Base-by-base conservation (phyloP, 192 early-diverging fungal species). In the Dissophora globulifera region DNA sequence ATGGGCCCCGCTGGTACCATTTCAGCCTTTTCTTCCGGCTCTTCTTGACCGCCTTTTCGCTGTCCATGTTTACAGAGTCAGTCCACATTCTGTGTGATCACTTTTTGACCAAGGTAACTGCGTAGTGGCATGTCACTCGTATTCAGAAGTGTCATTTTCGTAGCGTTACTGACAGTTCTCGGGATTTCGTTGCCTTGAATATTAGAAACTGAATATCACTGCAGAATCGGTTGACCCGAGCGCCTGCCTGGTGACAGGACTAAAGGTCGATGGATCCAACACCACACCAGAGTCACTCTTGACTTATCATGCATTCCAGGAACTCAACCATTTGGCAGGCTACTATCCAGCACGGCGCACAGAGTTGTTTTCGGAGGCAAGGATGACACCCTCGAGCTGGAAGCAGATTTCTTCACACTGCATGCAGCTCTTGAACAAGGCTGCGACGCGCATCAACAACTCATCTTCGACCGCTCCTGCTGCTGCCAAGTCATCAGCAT, bases 261-360 rank as follows among this genome's bases (percentile, higher is more conserved):
- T 76, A 38, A 76, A 76, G 16, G 56, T 61, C 33, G 58, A 60
- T 8, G 64, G 58, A 50, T 60, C 58, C 25, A 67, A 50, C 30
- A 53, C 35, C 0, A 58, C 50, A 0, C 64, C 62, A 19, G 64
- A 76, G 17, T 46, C 56, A 0, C 51, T 76, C 1, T 31, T 76
- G 43, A 76, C 62, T 1, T 76, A 76, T 19, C 72, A 76, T 57
- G 72, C 72, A 5, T 76, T 56, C 64, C 72, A 76, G 52, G 72
- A 76, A 32, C 20, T 76, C 19, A 32, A 20, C 32, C 58, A 60
- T 26, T 41, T 76, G 43, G 45, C 58, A 20, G 64, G 58, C 31
- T 23, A 66, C 38, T n/a, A 27, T 5, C 26, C 62, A 2, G 45
- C 38, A 23, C 27, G 62, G 35, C 55, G 72, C 46, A 29, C 19